Base-by-base conservation (phyloP, 1,139 yeast genomes). In the Hyphopichia buzzinii region DNA sequence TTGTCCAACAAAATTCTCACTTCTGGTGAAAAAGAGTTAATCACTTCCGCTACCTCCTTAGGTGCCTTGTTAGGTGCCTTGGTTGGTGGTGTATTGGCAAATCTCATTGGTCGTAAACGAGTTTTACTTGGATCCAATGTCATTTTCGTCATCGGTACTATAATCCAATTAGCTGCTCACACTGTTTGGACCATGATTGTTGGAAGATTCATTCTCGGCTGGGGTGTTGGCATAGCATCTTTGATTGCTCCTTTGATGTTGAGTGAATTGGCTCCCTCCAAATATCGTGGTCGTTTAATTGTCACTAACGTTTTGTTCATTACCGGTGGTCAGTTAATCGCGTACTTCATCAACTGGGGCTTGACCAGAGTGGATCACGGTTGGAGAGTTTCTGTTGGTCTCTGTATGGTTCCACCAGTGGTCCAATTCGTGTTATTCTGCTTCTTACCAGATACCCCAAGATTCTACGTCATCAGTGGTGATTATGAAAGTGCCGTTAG, bases 171-270 rank as follows among this genome's bases (percentile, higher is more conserved):
- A 40, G 86, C 81, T 16, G 79, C 97, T 4, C 76, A 78, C 37
- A 70, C 81, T 3, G 83, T 88, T 36, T 88, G 97, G 95, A 81
- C 85, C 30, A 90, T 92, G 97, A 82, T 87, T 47, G 81, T 67
- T 8, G 98, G 97, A 27, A 75, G 97, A 57, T 84, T 90, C 49
- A 69, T 90, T 34, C 85, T 90, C 81, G 98, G 98, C 16, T 84
- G 86, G 64, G 98, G 96, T 48, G 97, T 90, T 17, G 98, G 98
- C 45, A 77, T 87, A 40, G 97, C 97, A 0, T 87, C 96, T 3
- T 70, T 90, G 37, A 82, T 88, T 38, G 87, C 97, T 13, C 97
- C 97, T 2, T 69, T 90, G 41, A 89, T 87, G 74, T 85, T 90
- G 48, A 75, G 90, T 39, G 98, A 90, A 61, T 76, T 90, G 54